Base-by-base conservation (phyloP, 2,329 filamentous ascomycete species). In the Epichloe gansuensis region DNA sequence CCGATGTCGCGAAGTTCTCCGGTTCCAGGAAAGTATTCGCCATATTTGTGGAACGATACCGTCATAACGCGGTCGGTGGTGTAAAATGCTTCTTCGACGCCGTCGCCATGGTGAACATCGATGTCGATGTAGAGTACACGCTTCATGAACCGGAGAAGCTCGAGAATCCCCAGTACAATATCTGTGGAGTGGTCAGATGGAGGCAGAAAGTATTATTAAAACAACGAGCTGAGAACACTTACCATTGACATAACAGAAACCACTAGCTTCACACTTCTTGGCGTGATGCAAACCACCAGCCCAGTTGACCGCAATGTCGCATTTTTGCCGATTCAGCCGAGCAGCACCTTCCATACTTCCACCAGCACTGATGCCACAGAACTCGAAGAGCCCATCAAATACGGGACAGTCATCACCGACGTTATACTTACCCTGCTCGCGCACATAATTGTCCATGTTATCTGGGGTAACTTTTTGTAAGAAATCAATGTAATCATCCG, bases 161-260 rank as follows among this genome's bases (percentile, higher is more conserved):
- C 89, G 49, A 97, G 83, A 59, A 96, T 95, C 35, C 89, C 89
- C 40, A 98, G 84, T 36, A 98, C 93, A 56, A 98, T 97, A 68
- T 98, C 80, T 96, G 71, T 11, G 34, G 15, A n/a, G 8, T 11
- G 23, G 41, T 23, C 38, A 52, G 47, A 41, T 23, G 47, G 4
- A 34, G 41, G 59, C 53, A 56, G 54, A 1, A 7, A 44, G 12
- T 5, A 25, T 11, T n/a, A 36, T 42, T 23, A 9, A 15, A 25
- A 31, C 13, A 13, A 39, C 12, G 25, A 8, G 3, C 23, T 25
- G 11, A 1, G 25, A 17, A 27, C 17, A 74, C 70, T 75, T 81
- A 80, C 87, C 91, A 66, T 98, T 98, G 60, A 97, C 88, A 67
- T 98, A 98, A 74, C 93, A 98, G 73, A 98, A 98, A 38, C 93